Percentiles rank a stretch among this genome's conserved stretches.
phyloP scores from a whole-genome alignment of 2,329 filamentous ascomycete species.

The Ophiosphaerella herpotricha region DNA sequence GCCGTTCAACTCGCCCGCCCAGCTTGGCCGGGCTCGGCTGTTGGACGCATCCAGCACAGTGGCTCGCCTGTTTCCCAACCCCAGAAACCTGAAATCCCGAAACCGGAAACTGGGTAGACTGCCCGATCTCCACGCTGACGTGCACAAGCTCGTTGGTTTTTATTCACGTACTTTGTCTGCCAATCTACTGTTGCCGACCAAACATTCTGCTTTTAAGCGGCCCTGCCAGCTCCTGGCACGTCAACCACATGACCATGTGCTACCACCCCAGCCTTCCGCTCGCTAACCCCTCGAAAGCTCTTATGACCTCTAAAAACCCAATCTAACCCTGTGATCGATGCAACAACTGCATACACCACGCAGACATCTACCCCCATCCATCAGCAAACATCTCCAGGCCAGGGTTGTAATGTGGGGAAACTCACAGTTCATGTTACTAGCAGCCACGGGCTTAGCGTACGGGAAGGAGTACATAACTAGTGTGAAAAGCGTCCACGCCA shows the following conservation, averaged over 20 bases:
- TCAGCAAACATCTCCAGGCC: not conserved
- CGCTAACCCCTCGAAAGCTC: slow-evolving; percentile 35
- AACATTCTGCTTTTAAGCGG: no score
- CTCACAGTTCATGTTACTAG: slow-evolving; percentile 41
- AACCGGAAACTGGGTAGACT: slow-evolving; percentile 5
- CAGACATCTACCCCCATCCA: slow-evolving; percentile 11
- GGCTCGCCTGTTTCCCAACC: slow-evolving; percentile 3
- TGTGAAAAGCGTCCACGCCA: slow-evolving; percentile 56
- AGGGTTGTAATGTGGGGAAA: not conserved
- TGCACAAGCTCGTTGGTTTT: no score
- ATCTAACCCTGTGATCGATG: slow-evolving; percentile 33
- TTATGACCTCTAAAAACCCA: slow-evolving; percentile 37
- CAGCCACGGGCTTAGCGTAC: slow-evolving; percentile 33
- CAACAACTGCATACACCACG: slow-evolving; percentile 29
- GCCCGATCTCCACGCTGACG: not conserved
- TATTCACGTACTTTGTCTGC: no score
- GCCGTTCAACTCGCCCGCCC: slow-evolving; percentile 21
- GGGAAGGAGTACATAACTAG: slow-evolving; percentile 53
- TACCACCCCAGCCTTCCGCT: slow-evolving; percentile 30
- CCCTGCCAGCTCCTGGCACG: not conserved
- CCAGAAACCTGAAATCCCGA: not conserved
- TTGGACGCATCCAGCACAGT: slow-evolving; percentile 22
- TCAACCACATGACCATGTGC: slow-evolving; percentile 18
- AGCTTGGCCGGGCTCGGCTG: slow-evolving; percentile 2
- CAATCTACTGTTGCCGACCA: no score